Percentiles rank a stretch among this genome's conserved stretches.
Conservation (phyloP, 2,329 filamentous ascomycete species). For the Penicillium expansum region DNA sequence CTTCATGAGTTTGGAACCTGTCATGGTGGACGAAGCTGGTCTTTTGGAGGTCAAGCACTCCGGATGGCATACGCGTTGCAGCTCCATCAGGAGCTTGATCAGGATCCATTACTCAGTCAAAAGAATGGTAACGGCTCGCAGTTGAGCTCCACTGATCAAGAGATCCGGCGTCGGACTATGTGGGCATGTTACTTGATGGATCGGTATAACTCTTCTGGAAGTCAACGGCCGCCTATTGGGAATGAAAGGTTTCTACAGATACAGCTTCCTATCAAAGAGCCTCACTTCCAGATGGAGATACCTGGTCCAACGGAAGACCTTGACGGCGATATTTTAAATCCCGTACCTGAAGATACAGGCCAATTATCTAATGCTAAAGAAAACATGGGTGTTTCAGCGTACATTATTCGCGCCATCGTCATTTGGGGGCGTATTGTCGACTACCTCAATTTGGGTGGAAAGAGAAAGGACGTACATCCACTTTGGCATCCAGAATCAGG, state of each 20-base stretch:
- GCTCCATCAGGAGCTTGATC: constrained; percentile 84
- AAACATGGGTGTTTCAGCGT: constrained; percentile 93
- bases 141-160: constrained; percentile 85
- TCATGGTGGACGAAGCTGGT: constrained; percentile 93
- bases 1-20: constrained; percentile 97
- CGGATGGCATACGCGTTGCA: constrained; percentile 96
- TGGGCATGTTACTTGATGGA: constrained; percentile 99
- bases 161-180: constrained; percentile 91
- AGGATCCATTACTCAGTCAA: constrained; percentile 67
- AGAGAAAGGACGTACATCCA: constrained; percentile 69
- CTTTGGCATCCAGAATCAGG: constrained; percentile 82
- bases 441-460: constrained; percentile 87
- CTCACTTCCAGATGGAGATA: constrained; percentile 86
- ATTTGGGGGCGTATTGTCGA: constrained; percentile 88
- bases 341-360: constrained; percentile 61
- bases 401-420: constrained; percentile 79
- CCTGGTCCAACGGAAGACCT: constrained; percentile 82
- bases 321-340: constrained; percentile 65
- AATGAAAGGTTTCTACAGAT: constrained; percentile 86
- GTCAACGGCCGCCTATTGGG: constrained; percentile 86
- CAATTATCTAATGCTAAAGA: constrained; percentile 65
- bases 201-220: constrained; percentile 92
- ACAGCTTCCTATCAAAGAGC: constrained; percentile 86
- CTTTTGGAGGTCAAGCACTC: constrained; percentile 89
- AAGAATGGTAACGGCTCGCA: constrained; percentile 57